Percentiles rank a stretch among this genome's conserved stretches.
phyloP scores from a whole-genome alignment of 2,329 filamentous ascomycete genomes.

The Beauveria scarabaeidicola region DNA sequence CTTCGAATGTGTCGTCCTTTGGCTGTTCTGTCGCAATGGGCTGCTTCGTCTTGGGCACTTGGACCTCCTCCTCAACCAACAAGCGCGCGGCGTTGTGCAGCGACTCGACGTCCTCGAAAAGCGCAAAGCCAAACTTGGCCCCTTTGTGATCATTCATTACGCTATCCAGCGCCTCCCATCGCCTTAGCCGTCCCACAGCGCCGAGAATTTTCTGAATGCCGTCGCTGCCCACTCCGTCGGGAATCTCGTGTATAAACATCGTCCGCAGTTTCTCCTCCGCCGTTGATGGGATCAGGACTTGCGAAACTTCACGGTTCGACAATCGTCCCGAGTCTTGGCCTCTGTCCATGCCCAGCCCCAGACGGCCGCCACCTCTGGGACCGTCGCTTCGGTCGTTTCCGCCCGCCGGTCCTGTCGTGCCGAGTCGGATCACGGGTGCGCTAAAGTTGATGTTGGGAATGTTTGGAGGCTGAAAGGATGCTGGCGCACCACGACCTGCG shows the following conservation, averaged over 20 bases:
- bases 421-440: conserved; percentile 89
- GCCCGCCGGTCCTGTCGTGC: conserved; percentile 54
- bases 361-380: conserved; percentile 28
- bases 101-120: conserved; percentile 87
- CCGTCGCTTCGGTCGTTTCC: conserved; percentile 36
- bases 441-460: conserved; percentile 98
- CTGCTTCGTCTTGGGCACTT: conserved; percentile 76
- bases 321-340: conserved; percentile 59
- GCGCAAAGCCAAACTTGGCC: conserved; percentile 86
- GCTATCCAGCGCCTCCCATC: conserved; percentile 71
- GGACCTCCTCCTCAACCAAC: conserved; percentile 69
- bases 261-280: conserved; percentile 87
- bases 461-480: conserved; percentile 79
- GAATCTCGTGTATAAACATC: conserved; percentile 81
- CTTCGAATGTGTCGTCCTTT: conserved; percentile 39
- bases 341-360: conserved; percentile 53
- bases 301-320: conserved; percentile 55
- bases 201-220: conserved; percentile 70
- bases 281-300: conserved; percentile 71
- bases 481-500: conserved; percentile 71
- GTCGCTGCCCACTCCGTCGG: conserved; percentile 64
- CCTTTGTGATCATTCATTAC: conserved; percentile 61
- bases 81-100: conserved; percentile 78
- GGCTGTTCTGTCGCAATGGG: conserved; percentile 36
- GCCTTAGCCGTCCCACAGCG: conserved; percentile 68